Evolutionary conservation across 768 basidiomycete species (phyloP).

Genomic region (Russula sp.): DNA sequence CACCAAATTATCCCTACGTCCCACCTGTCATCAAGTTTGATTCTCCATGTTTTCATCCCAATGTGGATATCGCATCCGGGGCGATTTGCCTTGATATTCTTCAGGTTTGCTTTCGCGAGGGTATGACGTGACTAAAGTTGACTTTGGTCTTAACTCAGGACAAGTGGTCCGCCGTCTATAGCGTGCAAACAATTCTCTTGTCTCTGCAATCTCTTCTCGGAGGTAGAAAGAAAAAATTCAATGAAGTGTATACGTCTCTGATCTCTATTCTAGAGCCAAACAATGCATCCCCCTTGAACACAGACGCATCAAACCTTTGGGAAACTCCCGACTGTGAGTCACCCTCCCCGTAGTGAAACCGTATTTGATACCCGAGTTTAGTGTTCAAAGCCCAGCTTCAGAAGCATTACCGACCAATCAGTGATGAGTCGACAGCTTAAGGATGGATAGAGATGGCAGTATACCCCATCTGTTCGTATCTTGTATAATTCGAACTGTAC

Average conservation of each 20-base stretch:
- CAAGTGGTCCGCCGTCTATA: constrained; percentile 93
- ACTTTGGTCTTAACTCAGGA: constrained; percentile 47
- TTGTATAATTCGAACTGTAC: constrained; percentile 11
- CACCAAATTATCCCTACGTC: constrained; percentile 83
- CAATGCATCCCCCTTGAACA: constrained; percentile 86
- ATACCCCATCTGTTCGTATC: constrained; percentile 15
- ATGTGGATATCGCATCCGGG: constrained; percentile 75
- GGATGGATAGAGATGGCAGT: constrained; percentile 15
- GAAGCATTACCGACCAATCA: constrained; percentile 63
- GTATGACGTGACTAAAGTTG: constrained; percentile 8
- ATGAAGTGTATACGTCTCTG: background rate
- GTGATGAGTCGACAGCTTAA: constrained; percentile 38
- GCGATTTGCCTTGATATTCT: constrained; percentile 86
- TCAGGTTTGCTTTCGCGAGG: constrained; percentile 48
- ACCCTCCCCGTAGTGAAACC: constrained; percentile 1
- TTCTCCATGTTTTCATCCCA: constrained; percentile 88
- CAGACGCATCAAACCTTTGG: constrained; percentile 85
- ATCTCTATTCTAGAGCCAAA: constrained; percentile 65
- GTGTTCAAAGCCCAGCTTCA: constrained; percentile 64
- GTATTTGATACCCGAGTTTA: constrained; percentile 15
- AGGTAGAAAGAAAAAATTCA: constrained; percentile 46
- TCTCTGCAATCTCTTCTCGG: constrained; percentile 87
- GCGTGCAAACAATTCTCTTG: constrained; percentile 84
- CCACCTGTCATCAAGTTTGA: constrained; percentile 85
- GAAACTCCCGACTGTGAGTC: constrained; percentile 58